phyloP scores from a whole-genome alignment of 1,284 basidiomycete species.

The Leccinum olivaceoglutinosum region DNA sequence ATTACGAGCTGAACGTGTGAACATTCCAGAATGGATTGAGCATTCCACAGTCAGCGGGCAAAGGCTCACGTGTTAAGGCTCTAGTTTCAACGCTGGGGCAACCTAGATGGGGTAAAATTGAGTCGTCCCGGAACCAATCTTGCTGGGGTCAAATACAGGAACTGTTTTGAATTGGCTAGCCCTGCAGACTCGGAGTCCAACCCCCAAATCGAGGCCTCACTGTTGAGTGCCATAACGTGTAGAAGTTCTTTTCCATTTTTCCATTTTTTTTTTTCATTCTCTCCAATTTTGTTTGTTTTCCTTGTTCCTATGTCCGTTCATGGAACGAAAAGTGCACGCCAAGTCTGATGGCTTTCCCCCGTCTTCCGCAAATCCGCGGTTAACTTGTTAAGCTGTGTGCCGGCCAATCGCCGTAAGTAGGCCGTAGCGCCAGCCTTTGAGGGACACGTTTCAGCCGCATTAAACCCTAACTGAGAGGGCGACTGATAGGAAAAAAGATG shows the following conservation, averaged over 20 bases:
- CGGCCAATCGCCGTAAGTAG: constrained; percentile 12
- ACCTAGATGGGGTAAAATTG: constrained; percentile 11
- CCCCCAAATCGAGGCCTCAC: neutral
- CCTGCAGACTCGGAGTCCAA: neutral
- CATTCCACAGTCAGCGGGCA: constrained; percentile 2
- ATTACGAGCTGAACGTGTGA: constrained; percentile 13
- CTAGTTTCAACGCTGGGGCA: constrained; percentile 8
- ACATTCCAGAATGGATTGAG: neutral
- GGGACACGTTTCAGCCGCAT: constrained; percentile 25
- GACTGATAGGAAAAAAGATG: constrained; percentile 13
- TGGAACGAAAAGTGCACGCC: neutral
- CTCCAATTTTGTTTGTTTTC: neutral
- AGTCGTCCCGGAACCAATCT: neutral
- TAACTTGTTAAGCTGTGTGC: constrained; percentile 1
- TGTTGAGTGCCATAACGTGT: constrained; percentile 2
- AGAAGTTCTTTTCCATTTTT: neutral
- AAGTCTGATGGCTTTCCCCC: neutral
- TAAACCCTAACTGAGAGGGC: constrained; percentile 14
- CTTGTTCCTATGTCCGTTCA: neutral
- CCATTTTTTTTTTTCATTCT: neutral
- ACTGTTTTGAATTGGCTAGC: neutral
- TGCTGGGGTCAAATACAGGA: constrained; percentile 1
- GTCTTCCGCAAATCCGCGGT: constrained; percentile 18
- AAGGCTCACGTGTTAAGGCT: constrained; percentile 12
- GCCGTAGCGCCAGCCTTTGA: constrained; percentile 4